These are phyloP conservation scores for Cynara cardunculus DNA, from an alignment of 129 eudicot genomes.

Conservation along the genomic window DNA sequence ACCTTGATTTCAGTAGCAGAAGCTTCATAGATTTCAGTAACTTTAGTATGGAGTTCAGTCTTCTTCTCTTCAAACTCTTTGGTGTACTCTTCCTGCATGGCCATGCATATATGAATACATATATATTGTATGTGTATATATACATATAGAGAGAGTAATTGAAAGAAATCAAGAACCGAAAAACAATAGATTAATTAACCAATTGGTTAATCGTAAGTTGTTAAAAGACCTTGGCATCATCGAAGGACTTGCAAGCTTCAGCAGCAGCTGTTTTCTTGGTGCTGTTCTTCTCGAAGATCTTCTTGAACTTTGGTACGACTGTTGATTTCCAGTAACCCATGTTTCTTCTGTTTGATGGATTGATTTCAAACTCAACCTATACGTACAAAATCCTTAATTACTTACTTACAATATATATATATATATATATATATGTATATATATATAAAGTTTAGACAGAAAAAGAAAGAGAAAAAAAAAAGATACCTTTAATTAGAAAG, in stretches of 20 bases:
- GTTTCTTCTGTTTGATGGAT: neutral
- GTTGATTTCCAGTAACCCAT: constrained; percentile 83
- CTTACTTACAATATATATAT: neutral
- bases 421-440: neutral
- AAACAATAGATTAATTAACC: too few species aligned
- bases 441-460: neutral
- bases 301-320: constrained; percentile 75
- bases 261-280: constrained; percentile 66
- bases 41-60: constrained; percentile 68
- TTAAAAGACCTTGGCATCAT: constrained; percentile 59
- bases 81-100: constrained; percentile 61
- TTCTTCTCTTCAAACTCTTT: constrained; percentile 77
- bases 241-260: constrained; percentile 77
- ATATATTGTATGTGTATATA: neutral
- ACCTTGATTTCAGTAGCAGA: constrained; percentile 77
- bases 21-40: constrained; percentile 65
- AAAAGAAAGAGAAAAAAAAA: neutral
- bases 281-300: constrained; percentile 51
- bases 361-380: neutral
- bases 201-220: neutral
- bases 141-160: neutral
- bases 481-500: constrained; percentile 17
- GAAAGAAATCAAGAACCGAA: neutral
- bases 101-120: neutral
- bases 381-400: neutral